Base-by-base conservation (phyloP, 129 eudicot species). In the Centella asiatica region DNA sequence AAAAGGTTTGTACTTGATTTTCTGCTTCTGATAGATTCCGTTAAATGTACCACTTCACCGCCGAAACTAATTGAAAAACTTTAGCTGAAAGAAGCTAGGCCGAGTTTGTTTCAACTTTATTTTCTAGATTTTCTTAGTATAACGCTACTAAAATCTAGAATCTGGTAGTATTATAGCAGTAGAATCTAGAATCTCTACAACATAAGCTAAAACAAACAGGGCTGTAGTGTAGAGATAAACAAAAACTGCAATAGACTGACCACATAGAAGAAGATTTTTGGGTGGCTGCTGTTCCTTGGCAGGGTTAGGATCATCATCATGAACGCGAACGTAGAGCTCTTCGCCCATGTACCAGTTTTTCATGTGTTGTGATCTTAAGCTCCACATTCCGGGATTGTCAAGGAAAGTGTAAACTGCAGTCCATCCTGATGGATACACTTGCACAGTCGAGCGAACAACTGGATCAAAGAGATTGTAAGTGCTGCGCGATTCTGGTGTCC, bases 331-430 rank as follows among this genome's bases (percentile, higher is more conserved):
- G 26, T 84, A 84, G 23, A 84, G 71, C 60, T 84, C 81, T 74
- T 77, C 73, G 6, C 92, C 92, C 60, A 77, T 44, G 77, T 77
- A 80, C 92, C 92, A 84, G 45, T 73, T 66, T 40, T 74, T 76
- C 69, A 84, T 55, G 66, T 77, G 82, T 57, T 84, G 92, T 50
- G 92, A 84, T 62, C 92, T 84, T 76, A 84, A 74, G 69, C 80
- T 84, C 92, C 92, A 84, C 92, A 84, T 80, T 62, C 92, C 92
- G 1, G 92, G 92, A 45, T 84, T 84, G 74, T 84, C 92, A 4
- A 84, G 72, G 68, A 77, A 84, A 18, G 72, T 72, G 44, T 80
- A 84, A 26, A 84, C 84, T 2, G 92, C 84, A 2, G 86, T 84
- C 92, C 92, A 80, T 51, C 85, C 70, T 46, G 76, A 64, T 0